A percentile compares a stretch with the other conserved stretches of the same genome.
Evolutionary conservation across 1,139 yeast genomes (phyloP).

Genomic region (Pichia cactophila): DNA sequence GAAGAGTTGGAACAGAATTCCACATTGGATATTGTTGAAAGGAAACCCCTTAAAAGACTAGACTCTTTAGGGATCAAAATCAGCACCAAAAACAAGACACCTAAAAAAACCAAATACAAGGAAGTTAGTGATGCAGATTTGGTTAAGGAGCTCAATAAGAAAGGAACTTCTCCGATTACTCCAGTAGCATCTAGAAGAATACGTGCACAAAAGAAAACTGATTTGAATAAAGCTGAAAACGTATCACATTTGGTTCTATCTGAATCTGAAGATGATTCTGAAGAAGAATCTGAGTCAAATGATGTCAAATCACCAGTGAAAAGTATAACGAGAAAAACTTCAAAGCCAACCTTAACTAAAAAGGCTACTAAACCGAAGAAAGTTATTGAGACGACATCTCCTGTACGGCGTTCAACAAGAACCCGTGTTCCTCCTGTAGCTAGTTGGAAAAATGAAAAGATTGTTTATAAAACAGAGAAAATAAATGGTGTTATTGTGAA

Average conservation of each 20-base stretch:
- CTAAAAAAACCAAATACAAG: background rate
- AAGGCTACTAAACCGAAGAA: slow-evolving; percentile 11
- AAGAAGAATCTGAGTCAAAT: background rate
- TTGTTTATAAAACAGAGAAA: slow-evolving; percentile 49
- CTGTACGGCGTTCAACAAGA: slow-evolving; percentile 49
- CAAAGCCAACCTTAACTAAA: background rate
- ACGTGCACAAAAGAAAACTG: background rate
- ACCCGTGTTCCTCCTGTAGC: slow-evolving; percentile 68
- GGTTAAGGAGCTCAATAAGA: background rate
- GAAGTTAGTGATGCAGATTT: background rate
- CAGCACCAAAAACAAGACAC: background rate
- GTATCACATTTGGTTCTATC: background rate
- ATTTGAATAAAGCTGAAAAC: background rate
- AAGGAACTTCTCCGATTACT: background rate
- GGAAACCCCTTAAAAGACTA: too few relatives aligned
- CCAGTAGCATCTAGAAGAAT: background rate
- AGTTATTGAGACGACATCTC: slow-evolving; percentile 9
- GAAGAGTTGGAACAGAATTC: too few relatives aligned
- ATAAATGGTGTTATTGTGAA: slow-evolving; percentile 47
- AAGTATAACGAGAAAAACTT: too few relatives aligned
- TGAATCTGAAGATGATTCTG: background rate
- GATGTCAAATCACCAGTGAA: background rate
- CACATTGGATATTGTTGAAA: too few relatives aligned
- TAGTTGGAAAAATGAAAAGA: slow-evolving; percentile 78
- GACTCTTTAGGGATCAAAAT: too few relatives aligned